These are phyloP conservation scores for Whalleya microplaca DNA, from an alignment of 2,329 filamentous ascomycete genomes.

Conservation along the genomic window DNA sequence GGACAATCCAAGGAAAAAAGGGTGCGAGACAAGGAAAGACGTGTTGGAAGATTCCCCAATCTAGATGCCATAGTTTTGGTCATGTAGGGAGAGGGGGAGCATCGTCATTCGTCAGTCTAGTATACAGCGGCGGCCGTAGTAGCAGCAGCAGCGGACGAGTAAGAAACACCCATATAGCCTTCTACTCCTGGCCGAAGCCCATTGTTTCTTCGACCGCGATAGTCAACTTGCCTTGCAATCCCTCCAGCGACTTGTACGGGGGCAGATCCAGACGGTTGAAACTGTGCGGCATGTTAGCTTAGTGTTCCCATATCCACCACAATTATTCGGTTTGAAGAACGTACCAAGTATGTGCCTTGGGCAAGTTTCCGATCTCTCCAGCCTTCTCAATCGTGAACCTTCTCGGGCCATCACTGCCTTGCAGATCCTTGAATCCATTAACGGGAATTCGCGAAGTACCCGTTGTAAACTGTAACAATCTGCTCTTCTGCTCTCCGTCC, in stretches of 20 bases:
- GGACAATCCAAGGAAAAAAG: neutral
- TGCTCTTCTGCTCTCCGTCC: conserved; percentile 98
- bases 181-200: conserved; percentile 95
- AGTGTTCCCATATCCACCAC: neutral
- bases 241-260: conserved; percentile 86
- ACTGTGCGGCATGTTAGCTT: conserved; percentile 51
- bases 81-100: conserved; percentile 16
- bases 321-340: conserved; percentile 40
- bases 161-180: conserved; percentile 19
- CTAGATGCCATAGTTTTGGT: conserved; percentile 12
- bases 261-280: conserved; percentile 98
- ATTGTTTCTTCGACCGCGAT: conserved; percentile 99
- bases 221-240: conserved; percentile 85
- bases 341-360: conserved; percentile 97
- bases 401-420: conserved; percentile 93
- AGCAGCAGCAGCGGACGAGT: conserved; percentile 5
- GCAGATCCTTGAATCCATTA: conserved; percentile 98
- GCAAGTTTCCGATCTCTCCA: conserved; percentile 85
- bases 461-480: conserved; percentile 93
- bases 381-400: conserved; percentile 98
- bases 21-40: neutral
- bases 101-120: conserved; percentile 29
- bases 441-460: conserved; percentile 97
- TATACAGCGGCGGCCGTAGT: conserved; percentile 24
- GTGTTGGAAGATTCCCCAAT: conserved; percentile 16